Conservation (phyloP, 75 land plant genomes). For the Selaginella tamariscina region DNA sequence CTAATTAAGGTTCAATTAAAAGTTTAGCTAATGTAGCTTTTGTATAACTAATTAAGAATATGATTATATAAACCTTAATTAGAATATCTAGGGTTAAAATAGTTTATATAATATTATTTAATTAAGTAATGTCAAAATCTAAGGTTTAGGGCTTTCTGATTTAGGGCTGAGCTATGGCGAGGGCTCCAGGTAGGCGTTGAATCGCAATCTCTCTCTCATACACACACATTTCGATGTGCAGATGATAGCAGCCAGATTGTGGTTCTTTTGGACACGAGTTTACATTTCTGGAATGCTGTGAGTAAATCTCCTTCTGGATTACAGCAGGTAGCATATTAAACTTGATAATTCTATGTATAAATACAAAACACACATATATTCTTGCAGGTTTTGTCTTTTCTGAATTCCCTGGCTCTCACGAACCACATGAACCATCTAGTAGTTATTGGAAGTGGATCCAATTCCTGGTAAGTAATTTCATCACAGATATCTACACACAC, state of each 20-base stretch:
- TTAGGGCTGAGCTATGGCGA: too few relatives aligned
- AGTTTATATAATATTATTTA: too few relatives aligned
- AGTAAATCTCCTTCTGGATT: slow-evolving; percentile 6
- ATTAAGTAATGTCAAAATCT: too few relatives aligned
- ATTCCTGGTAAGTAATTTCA: slow-evolving; percentile 51
- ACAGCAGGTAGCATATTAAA: slow-evolving; percentile 12
- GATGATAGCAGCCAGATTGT: slow-evolving; percentile 83
- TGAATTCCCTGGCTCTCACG: slow-evolving; percentile 65
- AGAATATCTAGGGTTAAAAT: too few relatives aligned
- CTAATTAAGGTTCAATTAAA: too few relatives aligned
- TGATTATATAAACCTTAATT: too few relatives aligned
- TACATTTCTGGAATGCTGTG: slow-evolving; percentile 56
- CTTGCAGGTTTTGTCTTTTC: slow-evolving; percentile 57
- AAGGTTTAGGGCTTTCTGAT: too few relatives aligned
- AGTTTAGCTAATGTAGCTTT: too few relatives aligned
- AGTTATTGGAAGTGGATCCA: slow-evolving; percentile 72
- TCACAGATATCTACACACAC: slow-evolving; percentile 6
- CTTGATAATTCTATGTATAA: slow-evolving; percentile 38
- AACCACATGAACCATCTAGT: slow-evolving; percentile 80
- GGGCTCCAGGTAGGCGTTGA: too few relatives aligned
- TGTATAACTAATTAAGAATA: too few relatives aligned
- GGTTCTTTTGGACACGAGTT: slow-evolving; percentile 69
- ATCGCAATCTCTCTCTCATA: too few relatives aligned
- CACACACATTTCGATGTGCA: too few relatives aligned
- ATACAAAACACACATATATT: neutral